Evolutionary conservation across 1,284 basidiomycete species (phyloP).

Genomic region (Rhodotorula sp.): DNA sequence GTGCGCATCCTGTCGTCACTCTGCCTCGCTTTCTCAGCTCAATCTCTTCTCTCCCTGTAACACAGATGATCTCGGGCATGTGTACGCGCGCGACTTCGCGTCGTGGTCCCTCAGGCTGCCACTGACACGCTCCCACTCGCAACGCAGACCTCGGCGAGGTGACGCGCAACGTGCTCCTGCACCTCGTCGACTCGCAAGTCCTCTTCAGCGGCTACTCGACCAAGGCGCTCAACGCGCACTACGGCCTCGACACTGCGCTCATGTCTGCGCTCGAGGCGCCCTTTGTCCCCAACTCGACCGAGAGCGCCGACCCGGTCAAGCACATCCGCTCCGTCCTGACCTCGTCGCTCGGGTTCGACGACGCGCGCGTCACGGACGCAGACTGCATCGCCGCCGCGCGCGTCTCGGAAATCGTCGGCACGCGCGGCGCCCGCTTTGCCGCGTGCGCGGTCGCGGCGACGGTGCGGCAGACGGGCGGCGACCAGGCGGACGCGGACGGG

Average conservation of each 20-base stretch:
- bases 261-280: conserved; percentile 77
- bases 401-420: conserved; percentile 73
- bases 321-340: conserved; percentile 48
- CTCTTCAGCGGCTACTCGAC: conserved; percentile 82
- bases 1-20: conserved; percentile 3
- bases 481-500: conserved; percentile 54
- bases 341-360: conserved; percentile 63
- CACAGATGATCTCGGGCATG: conserved; percentile 90
- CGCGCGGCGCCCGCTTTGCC: conserved; percentile 78
- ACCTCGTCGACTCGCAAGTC: conserved; percentile 71
- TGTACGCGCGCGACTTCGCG: conserved; percentile 49
- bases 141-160: conserved; percentile 79
- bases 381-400: conserved; percentile 75
- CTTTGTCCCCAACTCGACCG: conserved; percentile 28
- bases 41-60: neutral
- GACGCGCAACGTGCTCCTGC: conserved; percentile 77
- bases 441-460: conserved; percentile 84
- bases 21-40: neutral
- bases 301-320: conserved; percentile 23
- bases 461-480: conserved; percentile 73
- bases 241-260: conserved; percentile 87
- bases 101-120: neutral
- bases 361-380: conserved; percentile 56
- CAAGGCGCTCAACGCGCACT: conserved; percentile 75
- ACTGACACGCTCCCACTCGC: neutral